These are phyloP conservation scores for Mortierella sp. DNA, from an alignment of 371 early-diverging fungal genomes.

Conservation along the genomic window DNA sequence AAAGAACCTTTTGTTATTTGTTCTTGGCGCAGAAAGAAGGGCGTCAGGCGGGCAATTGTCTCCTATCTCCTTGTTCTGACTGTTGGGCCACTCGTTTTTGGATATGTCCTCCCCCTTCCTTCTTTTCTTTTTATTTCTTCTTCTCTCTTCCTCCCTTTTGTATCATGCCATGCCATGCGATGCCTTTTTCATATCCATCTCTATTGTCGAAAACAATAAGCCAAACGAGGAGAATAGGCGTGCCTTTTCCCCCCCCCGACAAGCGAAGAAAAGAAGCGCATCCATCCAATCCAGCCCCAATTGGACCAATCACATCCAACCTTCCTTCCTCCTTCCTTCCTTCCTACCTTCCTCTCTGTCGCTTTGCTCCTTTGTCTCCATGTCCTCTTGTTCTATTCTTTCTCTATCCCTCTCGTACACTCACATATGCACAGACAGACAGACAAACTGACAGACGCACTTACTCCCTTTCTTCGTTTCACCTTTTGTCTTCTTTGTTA, in stretches of 20 bases:
- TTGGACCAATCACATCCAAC: constrained; percentile 7
- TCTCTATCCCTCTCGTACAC: background rate
- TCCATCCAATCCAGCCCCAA: background rate
- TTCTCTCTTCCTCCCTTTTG: constrained; percentile 3
- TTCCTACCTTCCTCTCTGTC: no score
- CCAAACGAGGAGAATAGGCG: constrained; percentile 88
- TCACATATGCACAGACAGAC: background rate
- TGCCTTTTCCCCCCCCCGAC: background rate
- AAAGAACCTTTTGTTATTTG: background rate
- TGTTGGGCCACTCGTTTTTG: background rate
- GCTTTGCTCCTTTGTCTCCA: background rate
- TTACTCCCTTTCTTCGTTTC: constrained; percentile 8
- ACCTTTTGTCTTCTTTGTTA: constrained; percentile 71
- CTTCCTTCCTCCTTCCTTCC: constrained; percentile 3
- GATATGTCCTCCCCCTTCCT: no score
- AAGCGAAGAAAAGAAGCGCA: constrained; percentile 5
- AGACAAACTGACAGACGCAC: background rate
- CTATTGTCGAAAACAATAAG: no score
- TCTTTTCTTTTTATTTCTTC: background rate
- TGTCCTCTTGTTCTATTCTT: background rate
- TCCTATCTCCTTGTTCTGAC: background rate
- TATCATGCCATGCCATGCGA: background rate
- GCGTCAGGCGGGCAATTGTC: no score
- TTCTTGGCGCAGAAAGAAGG: background rate
- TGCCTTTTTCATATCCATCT: constrained; percentile 73